Base-by-base conservation (phyloP, 2,329 filamentous ascomycete genomes). In the Helicocarpus griseus region DNA sequence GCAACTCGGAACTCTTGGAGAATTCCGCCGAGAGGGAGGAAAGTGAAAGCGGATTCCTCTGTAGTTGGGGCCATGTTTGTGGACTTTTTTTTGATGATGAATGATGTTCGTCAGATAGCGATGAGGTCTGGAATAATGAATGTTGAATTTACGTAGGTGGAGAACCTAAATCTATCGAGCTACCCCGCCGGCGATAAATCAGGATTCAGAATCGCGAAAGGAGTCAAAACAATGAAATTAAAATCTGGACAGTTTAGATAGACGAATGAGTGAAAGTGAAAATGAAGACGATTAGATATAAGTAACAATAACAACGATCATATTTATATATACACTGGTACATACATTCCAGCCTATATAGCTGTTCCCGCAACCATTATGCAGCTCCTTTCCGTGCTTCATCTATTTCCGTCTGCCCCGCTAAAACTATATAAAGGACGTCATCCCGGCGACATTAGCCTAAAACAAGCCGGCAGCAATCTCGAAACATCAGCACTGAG, bases 1-100 rank as follows among this genome's bases (percentile, higher is more conserved):
- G 78, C 85, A 59, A 97, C 79, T 45, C 77, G 78, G 73, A 96
- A 85, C 63, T 86, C 80, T 67, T 96, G 72, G 51, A 76, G 72
- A 57, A 74, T 71, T 48, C 69, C 73, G 26, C 72, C 73, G 24
- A 74, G 63, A 13, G 70, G 64, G 38, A 74, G 60, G 58, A 74
- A 73, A 41, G 67, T 69, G 60, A 75, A 73, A 14, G 66, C 63
- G 41, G 67, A 65, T 51, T 71, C 62, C 36, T 51, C 50, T 21
- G 49, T 35, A 29, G 49, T 4, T 11, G 49, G 21, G 14, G 52
- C 21, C 54, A 56, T 58, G 11, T 29, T 49, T 49, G 14, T 43
- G 14, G 6, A 4, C 4, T 31, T 31, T 28, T 2, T n/a, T 39
- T 41, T 28, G 28, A 39, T 14, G 21, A 8, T 9, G 5, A 17